Base-by-base conservation (phyloP, 2,329 filamentous ascomycete species). In the Pseudogymnoascus destructans region DNA sequence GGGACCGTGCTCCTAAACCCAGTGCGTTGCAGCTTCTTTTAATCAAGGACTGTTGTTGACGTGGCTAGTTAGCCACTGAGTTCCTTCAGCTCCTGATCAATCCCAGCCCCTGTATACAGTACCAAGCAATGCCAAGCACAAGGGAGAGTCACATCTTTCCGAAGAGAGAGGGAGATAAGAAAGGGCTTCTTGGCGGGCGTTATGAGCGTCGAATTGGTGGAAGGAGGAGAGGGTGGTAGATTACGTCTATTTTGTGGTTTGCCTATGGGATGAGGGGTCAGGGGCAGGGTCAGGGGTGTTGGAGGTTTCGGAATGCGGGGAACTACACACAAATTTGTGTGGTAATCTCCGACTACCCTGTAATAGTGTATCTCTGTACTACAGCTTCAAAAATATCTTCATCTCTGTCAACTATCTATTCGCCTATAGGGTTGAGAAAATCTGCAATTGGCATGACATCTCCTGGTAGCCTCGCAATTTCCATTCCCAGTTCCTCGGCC, bases 71-170 rank as follows among this genome's bases (percentile, higher is more conserved):
- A 25, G 40, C 11, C 3, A 46, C 13, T 49, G 40, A 25, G 40
- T 46, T 46, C 38, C 38, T 21, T 46, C 38, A 11, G 38, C 19
- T n/a, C 19, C 19, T 46, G 19, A 46, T 46, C 38, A 46, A 46
- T 23, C 19, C 19, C 19, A 49, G 40, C 40, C 40, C 40, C 38
- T 46, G 10, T 49, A 49, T 49, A 49, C 19, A 30, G 9, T 52
- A 52, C 46, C 46, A 52, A 52, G 46, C 46, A 52, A 52, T 52
- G 46, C 46, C 9, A 52, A n/a, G 46, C 23, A 52, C n/a, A 27
- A n/a, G 23, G 42, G 23, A 49, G 42, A n/a, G 13, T 49, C n/a
- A 17, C 23, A 52, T 25, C 46, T 52, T 52, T 25, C 46, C 25
- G 9, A 52, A 52, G 46, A 52, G 25, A 52, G 46, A 30, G 25